Base-by-base conservation (phyloP, 2,329 filamentous ascomycete genomes). In the Curvularia hawaiiensis region DNA sequence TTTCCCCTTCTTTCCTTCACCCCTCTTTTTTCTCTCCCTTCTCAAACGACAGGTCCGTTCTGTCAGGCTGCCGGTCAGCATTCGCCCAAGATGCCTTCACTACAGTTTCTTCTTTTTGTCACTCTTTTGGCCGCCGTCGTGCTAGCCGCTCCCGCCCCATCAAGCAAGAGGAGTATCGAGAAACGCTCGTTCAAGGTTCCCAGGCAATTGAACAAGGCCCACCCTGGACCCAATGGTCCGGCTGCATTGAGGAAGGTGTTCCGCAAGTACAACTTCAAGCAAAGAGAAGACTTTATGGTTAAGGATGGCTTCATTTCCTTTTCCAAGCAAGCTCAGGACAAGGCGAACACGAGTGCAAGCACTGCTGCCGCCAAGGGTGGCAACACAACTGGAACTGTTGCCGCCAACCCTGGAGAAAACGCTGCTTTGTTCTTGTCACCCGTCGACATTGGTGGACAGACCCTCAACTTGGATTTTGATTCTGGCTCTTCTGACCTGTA, bases 401-500 rank as follows among this genome's bases (percentile, higher is more conserved):
- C 84, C 30, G 87, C 88, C 51, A 87, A 84, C 28, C 86, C 88
- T 12, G 85, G 88, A 61, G 77, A 83, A 44, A 85, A 87, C 64
- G 89, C 90, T 68, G 80, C 84, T 47, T 86, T 91, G 58, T 93
- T 90, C 68, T 82, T 93, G 12, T 84, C 87, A 0, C 87, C 88
- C 0, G 86, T 91, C 51, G 82, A 72, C n/a, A 84, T 92, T 61
- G 89, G 89, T 58, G 87, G 86, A 5, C 89, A 91, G 76, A 83
- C 81, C 4, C 68, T 92, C 56, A 85, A 87, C 68, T 77, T 92
- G 71, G 85, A 90, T 72, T 90, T 92, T 70, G 89, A 92, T 75
- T 89, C 88, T n/a, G 89, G 89, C 55, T 91, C 88, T 2, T 84
- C 89, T 12, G 89, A 91, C 74, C 81, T 90, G 79, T 86, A 81